Base-by-base conservation (phyloP, 2,329 filamentous ascomycete genomes). In the Aspergillus vadensis region DNA sequence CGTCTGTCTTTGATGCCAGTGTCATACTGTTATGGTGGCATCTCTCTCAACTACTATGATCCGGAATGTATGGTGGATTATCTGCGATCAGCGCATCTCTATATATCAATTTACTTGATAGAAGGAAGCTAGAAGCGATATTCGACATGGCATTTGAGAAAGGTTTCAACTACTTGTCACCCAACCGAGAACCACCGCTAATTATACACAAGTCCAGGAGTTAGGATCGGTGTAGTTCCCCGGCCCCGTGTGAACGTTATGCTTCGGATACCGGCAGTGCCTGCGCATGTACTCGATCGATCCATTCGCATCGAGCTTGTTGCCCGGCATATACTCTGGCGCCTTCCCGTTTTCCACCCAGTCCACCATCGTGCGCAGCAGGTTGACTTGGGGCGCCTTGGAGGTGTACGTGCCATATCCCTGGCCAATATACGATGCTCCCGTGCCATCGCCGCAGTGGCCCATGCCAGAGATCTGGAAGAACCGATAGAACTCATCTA, bases 391-490 rank as follows among this genome's bases (percentile, higher is more conserved):
- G 2, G 74, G 68, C n/a, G 75, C 59, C n/a, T 41, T 65, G 0
- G 67, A 66, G 30, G 65, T 65, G 44, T 63, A 72, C 6, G 63
- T 67, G 1, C 23, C 6, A 4, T 53, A 23, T 58, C 61, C 69
- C 68, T 72, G 80, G 61, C 64, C 77, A 64, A 83, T 75, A 62
- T 74, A 75, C 65, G 77, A 75, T 3, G 80, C 74, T 43, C 80
- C 76, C n/a, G 75, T 72, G 5, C 80, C 80, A 1, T 66, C 63
- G 2, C 59, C 58, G 65, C 83, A 86, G 68, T 86, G 83, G 10
- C 72, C 73, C 80, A 85, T 82, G 0, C 84, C 84, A 0, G 83
- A 82, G n/a, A 86, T 77, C 19, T 73, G 74, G 66, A 86, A 86
- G 65, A 81, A 80, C 48, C 79, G 78, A 50, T 80, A 77, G 63